Evolutionary conservation across 495 filamentous ascomycete genomes (phyloP).

Genomic region (Daldinia bambusicola): DNA sequence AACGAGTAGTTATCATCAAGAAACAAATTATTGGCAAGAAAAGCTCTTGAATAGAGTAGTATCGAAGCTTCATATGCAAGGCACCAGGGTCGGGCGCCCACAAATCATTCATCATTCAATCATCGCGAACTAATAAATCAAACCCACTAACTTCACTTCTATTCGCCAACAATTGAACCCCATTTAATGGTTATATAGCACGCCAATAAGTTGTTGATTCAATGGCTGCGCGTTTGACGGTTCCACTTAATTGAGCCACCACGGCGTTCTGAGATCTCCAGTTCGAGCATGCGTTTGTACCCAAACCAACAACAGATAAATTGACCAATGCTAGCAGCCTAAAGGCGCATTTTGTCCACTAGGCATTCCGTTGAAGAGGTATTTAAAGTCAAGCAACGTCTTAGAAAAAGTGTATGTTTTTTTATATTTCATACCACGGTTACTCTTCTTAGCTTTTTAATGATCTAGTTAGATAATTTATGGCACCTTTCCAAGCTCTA

Average conservation of each 20-base stretch:
- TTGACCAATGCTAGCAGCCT: too few species aligned
- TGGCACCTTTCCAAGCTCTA: neutral
- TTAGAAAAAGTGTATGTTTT: neutral
- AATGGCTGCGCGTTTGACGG: neutral
- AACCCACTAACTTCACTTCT: neutral
- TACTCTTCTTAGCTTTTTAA: neutral
- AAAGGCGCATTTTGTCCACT: too few species aligned
- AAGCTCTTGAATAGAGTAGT: neutral
- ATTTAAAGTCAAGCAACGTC: neutral
- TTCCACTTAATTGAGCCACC: constrained; percentile 1
- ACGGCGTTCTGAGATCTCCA: neutral
- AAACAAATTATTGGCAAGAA: neutral
- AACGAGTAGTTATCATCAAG: neutral
- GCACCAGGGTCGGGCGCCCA: neutral
- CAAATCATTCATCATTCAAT: neutral
- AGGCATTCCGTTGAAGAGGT: neutral
- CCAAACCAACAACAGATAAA: neutral
- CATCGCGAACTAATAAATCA: neutral
- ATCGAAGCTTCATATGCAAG: constrained; percentile 3
- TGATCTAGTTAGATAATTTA: neutral
- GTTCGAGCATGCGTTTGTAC: neutral
- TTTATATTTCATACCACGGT: too few species aligned
- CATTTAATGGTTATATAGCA: too few species aligned
- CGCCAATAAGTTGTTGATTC: neutral
- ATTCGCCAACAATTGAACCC: neutral